Conservation (phyloP, 2,329 filamentous ascomycete species). For the Hymenoscyphus occultus region DNA sequence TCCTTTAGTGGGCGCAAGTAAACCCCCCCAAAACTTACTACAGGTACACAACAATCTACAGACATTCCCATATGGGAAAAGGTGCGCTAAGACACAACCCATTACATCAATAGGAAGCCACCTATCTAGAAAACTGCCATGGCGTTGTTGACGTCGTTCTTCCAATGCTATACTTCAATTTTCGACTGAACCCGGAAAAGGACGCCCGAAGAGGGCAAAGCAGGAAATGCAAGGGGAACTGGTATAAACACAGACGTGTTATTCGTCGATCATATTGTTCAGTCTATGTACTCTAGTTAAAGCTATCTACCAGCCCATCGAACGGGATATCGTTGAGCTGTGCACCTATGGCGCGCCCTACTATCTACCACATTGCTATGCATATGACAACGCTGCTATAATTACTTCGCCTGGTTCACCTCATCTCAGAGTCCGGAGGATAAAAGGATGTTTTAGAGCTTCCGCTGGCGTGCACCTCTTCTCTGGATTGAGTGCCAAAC, state of each 20-base stretch:
- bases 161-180: not conserved
- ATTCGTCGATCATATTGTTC: not conserved
- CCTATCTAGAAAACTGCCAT: not conserved
- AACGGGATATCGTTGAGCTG: not conserved
- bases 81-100: too few species aligned
- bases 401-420: constrained; percentile 10
- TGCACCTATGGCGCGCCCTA: not conserved
- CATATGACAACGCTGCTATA: not conserved
- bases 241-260: not conserved
- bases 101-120: too few species aligned
- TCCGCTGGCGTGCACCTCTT: constrained; percentile 85
- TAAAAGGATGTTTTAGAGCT: constrained; percentile 86
- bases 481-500: constrained; percentile 85
- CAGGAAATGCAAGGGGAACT: not conserved
- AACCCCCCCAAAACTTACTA: too few species aligned
- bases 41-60: too few species aligned
- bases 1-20: too few species aligned
- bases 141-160: not conserved
- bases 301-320: constrained; percentile 2
- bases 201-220: not conserved
- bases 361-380: not conserved
- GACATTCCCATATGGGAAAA: too few species aligned
- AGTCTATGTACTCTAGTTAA: not conserved
- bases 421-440: constrained; percentile 40
- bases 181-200: not conserved